Percentiles rank a stretch among this genome's conserved stretches.
Evolutionary conservation across 2,329 filamentous ascomycete species (phyloP).

Genomic region (Catunica adiposa): DNA sequence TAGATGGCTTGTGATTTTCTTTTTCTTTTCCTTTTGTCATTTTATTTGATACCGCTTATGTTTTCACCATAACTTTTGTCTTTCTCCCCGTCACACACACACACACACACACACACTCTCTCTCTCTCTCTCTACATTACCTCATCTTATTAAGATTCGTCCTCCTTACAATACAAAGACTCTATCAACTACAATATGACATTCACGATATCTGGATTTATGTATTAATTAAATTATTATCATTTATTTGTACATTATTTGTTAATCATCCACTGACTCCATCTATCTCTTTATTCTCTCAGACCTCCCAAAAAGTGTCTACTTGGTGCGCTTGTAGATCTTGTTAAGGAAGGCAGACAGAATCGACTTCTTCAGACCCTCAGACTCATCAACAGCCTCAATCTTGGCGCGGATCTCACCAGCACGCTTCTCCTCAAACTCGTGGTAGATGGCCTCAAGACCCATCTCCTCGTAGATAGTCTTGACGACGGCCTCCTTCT

Average conservation of each 20-base stretch:
- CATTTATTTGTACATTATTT: not conserved
- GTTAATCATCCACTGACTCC: not conserved
- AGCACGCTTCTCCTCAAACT: conserved; percentile 80
- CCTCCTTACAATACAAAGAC: no score
- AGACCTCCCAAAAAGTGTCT: conserved; percentile 20
- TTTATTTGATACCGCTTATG: conserved; percentile 1
- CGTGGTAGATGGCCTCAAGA: conserved; percentile 66
- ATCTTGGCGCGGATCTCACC: conserved; percentile 64
- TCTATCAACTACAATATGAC: not conserved
- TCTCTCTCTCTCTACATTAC: no score
- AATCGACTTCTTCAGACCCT: conserved; percentile 76
- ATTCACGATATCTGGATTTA: not conserved
- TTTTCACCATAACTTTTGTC: not conserved
- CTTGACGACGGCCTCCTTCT: conserved; percentile 74
- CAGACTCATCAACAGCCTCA: conserved; percentile 61
- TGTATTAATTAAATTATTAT: not conserved
- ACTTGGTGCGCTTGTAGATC: conserved; percentile 98
- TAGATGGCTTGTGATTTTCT: not conserved
- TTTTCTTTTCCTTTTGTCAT: conserved; percentile 4
- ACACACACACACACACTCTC: no score
- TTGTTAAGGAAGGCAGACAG: conserved; percentile 85
- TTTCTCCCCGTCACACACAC: no score
- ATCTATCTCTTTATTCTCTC: not conserved
- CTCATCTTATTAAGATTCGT: no score
- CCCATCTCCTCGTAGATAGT: conserved; percentile 72